Percentiles rank a stretch among this genome's conserved stretches.
Conservation (phyloP, 495 filamentous ascomycete species). For the Xylona heveae region DNA sequence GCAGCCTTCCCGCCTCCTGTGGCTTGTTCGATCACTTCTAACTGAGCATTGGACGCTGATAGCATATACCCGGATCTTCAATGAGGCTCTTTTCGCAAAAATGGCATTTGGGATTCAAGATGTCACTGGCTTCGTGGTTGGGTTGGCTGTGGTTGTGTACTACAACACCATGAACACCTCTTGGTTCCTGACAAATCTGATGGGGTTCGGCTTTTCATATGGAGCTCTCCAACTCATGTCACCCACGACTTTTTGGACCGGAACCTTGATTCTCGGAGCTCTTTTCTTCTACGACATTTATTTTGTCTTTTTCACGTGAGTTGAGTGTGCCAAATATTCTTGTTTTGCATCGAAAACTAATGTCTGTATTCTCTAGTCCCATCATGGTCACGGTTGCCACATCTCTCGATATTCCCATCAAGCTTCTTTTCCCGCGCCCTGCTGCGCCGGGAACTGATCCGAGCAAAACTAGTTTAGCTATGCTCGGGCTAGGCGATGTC, state of each 20-base stretch:
- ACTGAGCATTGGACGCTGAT: constrained; percentile 27
- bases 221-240: constrained; percentile 63
- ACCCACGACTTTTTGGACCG: constrained; percentile 73
- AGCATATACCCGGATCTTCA: constrained; percentile 22
- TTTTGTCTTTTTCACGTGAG: constrained; percentile 86
- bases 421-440: constrained; percentile 66
- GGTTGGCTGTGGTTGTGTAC: constrained; percentile 33
- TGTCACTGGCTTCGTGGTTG: constrained; percentile 35
- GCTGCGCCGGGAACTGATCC: constrained; percentile 18
- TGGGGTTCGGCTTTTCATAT: constrained; percentile 77
- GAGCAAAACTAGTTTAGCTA: constrained; percentile 32
- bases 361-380: constrained; percentile 21
- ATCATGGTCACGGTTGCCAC: constrained; percentile 93
- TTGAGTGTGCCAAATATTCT: constrained; percentile 2
- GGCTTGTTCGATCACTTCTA: constrained; percentile 23
- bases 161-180: constrained; percentile 53
- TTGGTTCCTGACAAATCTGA: constrained; percentile 69
- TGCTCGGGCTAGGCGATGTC: constrained; percentile 88
- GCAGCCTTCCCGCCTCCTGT: constrained; percentile 16
- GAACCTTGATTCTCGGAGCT: constrained; percentile 49
- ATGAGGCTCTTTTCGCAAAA: constrained; percentile 21
- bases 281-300: constrained; percentile 92
- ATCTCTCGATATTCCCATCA: constrained; percentile 78
- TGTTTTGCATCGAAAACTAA: background rate
- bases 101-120: constrained; percentile 28